Conservation (phyloP, 768 basidiomycete genomes). For the Suillus discolor region DNA sequence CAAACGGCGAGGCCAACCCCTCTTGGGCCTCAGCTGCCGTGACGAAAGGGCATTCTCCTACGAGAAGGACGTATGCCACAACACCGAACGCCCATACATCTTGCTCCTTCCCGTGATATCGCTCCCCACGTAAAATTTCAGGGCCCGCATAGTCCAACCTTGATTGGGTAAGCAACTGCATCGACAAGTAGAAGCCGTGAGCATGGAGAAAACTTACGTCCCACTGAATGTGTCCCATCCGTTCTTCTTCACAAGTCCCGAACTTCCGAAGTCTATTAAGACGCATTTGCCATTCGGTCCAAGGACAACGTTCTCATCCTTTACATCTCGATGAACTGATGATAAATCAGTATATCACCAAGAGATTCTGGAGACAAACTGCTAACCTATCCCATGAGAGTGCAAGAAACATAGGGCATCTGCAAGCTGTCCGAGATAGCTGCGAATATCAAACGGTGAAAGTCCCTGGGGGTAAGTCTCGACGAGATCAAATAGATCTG, state of each 20-base stretch:
- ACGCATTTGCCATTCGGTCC: constrained; percentile 82
- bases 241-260: constrained; percentile 77
- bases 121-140: constrained; percentile 92
- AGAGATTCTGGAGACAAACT: constrained; percentile 1
- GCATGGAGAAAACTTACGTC: constrained; percentile 60
- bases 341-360: constrained; percentile 11
- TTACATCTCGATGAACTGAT: constrained; percentile 93
- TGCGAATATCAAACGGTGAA: constrained; percentile 69
- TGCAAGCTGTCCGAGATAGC: constrained; percentile 90
- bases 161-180: constrained; percentile 18
- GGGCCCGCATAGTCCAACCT: constrained; percentile 95
- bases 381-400: constrained; percentile 84
- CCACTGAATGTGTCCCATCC: constrained; percentile 94
- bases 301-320: constrained; percentile 94
- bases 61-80: constrained; percentile 91
- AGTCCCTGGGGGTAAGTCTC: constrained; percentile 88
- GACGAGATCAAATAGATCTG: constrained; percentile 94
- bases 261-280: constrained; percentile 96
- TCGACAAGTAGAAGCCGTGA: not conserved
- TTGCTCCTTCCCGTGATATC: constrained; percentile 95
- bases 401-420: constrained; percentile 92
- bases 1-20: constrained; percentile 75
- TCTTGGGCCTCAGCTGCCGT: constrained; percentile 90
- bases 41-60: constrained; percentile 91
- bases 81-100: constrained; percentile 99